Evolutionary conservation across 164 flowering plant genomes (phyloP), one percentile per base, ranked within the genome.

Genomic region (Chloranthus sessilifolius): DNA sequence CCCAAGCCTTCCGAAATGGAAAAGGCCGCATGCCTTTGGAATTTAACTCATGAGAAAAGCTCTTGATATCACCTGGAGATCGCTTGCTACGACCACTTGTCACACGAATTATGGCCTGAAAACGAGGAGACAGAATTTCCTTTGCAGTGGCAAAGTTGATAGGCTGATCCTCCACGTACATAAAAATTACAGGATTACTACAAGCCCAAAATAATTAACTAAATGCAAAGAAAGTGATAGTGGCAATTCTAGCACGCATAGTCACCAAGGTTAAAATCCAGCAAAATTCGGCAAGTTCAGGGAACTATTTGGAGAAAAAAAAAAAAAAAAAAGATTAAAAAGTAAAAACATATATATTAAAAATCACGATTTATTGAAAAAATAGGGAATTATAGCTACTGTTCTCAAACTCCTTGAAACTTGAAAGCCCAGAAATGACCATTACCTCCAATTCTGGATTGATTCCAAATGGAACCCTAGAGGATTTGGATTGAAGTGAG

Each of bases 31-130:
- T 95, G 36, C 97, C 97, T 76, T 94, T 94, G 6, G 99, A 94
- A 70, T 87, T 85, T 16, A 94, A 85, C 59, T 94, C 99, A 56
- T 89, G 97, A 45, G 99, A 89, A 69, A 85, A 94, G 68, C 96
- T 85, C 77, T 89, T 94, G 40, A 94, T 56, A 44, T 87, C 90
- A 15, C 61, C 64, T 4, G 82, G 77, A 19, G 67, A 55, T 74
- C 70, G 83, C 74, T 73, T 89, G 68, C 62, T 85, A 21, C 88
- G 73, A 11, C 96, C 88, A 70, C 97, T 87, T 0, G 97, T 87
- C 42, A 85, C 71, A 27, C 95, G 85, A 53, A 89, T 49, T 46
- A 89, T 79, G 27, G 96, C 97, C 67, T 80, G 89, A 54, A 89
- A 85, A 14, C 97, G 83, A 22, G 96, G 97, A 38, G 96, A 87